Conservation (phyloP, 768 basidiomycete genomes). For the Psilocybe azurescens region DNA sequence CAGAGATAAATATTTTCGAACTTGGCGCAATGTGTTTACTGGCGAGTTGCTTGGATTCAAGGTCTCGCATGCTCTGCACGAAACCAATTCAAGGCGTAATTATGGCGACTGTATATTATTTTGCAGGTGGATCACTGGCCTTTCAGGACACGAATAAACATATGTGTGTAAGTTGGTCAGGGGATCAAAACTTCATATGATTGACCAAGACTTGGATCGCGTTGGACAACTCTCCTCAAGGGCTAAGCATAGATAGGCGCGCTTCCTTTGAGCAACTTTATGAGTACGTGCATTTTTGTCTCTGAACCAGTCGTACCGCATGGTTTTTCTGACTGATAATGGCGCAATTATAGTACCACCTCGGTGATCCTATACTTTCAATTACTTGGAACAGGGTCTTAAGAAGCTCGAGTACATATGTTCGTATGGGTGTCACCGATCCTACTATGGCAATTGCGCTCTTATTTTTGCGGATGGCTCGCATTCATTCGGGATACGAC, state of each 20-base stretch:
- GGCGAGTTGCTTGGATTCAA: no score
- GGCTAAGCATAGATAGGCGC: neutral
- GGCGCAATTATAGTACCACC: neutral
- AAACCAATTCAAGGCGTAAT: no score
- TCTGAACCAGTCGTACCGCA: neutral
- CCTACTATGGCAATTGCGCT: neutral
- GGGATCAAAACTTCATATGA: neutral
- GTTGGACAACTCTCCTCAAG: no score
- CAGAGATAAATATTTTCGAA: neutral
- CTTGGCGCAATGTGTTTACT: no score
- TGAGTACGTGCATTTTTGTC: neutral
- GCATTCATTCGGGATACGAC: neutral
- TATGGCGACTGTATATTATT: no score
- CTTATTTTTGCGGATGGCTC: neutral
- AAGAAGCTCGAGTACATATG: neutral
- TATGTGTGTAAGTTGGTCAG: neutral
- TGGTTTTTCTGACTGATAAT: neutral
- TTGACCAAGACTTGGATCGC: neutral
- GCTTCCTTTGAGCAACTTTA: neutral
- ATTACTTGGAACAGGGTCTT: neutral
- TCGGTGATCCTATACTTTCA: neutral
- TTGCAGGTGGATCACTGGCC: neutral
- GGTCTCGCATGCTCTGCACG: no score
- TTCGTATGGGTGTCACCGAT: neutral
- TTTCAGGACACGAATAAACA: neutral